Base-by-base conservation (phyloP, 192 early-diverging fungal genomes). In the Obelidium mucronatum region DNA sequence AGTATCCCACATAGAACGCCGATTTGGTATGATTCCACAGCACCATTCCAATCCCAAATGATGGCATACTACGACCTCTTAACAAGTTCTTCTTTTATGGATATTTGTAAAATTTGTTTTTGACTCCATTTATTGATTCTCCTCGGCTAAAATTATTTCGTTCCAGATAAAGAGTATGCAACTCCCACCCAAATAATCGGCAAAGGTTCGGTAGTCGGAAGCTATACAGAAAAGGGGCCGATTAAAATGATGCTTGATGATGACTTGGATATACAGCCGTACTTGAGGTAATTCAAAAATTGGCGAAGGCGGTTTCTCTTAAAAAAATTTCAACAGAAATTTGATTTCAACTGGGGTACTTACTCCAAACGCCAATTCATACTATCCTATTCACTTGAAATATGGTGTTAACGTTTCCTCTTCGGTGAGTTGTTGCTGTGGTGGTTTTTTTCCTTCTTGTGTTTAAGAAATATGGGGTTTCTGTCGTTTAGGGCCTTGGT, bases 101-200 rank as follows among this genome's bases (percentile, higher is more conserved):
- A 22, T 37, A 40, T 39, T 34, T 35, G 63, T 65, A 36, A 65
- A 36, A n/a, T n/a, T n/a, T n/a, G 8, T 15, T 48, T 48, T 48
- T 48, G 11, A 48, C 19, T 48, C 44, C 44, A 15, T 48, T 48
- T 48, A 15, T 15, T 6, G 19, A 48, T 48, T 17, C 42, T 48
- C 44, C n/a, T n/a, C n/a, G n/a, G n/a, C n/a, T n/a, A n/a, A n/a
- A n/a, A 48, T 48, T 48, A 6, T 48, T 48, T 48, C 8, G 8
- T 48, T 48, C 24, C 58, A 60, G 58, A 52, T 24, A 11, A 31
- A 1, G n/a, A 69, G 52, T 69, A 69, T 40, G 34, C 19, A n/a
- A 69, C 67, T 26, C 67, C 67, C 19, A 52, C 67, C 19, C 67
- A 69, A 54, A 24, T 26, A 28, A 69, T 69, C n/a, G 35, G 42